Evolutionary conservation across 83 land plant genomes (phyloP), one percentile per base, ranked within the genome.

Genomic region (Diphasiastrum complanatum): DNA sequence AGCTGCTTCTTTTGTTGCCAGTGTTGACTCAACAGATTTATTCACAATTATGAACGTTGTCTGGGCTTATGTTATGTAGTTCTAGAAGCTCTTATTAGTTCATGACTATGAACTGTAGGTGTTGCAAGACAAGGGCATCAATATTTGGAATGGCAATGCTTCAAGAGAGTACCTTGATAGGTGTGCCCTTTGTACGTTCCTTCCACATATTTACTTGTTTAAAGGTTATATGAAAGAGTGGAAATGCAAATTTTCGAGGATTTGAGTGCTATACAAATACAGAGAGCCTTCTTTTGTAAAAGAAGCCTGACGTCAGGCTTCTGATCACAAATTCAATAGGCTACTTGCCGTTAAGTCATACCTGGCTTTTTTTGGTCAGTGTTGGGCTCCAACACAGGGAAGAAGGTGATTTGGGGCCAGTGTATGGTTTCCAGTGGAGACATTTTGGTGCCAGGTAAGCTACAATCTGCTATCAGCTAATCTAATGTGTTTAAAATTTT

Each of bases 341-440:
- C 14, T 38, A 38, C 43, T 38, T 38, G 8, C 43, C 36, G 26
- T 27, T 51, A 28, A 22, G 12, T 49, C 19, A 10, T 43, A 12
- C 2, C 20, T 45, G n/a, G 2, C 10, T 14, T 30, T 12, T 33
- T 29, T 56, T 33, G 3, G 4, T 45, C 89, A 93, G 99, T 47
- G 64, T 85, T 61, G 92, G 86, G 2, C 73, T 93, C 66, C 61
- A 51, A 33, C 83, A 89, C 18, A 83, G 91, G 54, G 91, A 89
- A 66, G 96, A 89, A 65, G 91, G 86, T 53, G 99, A 93, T 66
- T 57, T 93, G 33, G 99, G 99, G 32, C 99, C 99, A 31, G 81
- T 93, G 33, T 93, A 93, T 78, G 99, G 96, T 14, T 93, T 93
- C 62, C 99, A 93, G 51, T 93, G 99, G 99, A 84, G 96, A 46